phyloP scores from a whole-genome alignment of 176 grass and related monocot genomes.

The Musa acuminata region DNA sequence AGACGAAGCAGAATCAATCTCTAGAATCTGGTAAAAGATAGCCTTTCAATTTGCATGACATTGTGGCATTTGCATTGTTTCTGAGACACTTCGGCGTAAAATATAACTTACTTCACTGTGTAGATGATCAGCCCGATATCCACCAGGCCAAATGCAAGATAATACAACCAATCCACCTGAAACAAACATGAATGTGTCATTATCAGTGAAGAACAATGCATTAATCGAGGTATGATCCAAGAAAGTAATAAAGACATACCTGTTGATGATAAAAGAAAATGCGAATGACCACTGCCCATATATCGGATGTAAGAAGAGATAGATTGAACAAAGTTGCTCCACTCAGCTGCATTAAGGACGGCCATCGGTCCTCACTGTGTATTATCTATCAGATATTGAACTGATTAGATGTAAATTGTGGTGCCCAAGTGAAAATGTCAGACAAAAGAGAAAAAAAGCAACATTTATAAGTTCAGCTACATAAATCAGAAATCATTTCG shows the following conservation, averaged over 20 bases:
- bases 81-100: too few relatives aligned
- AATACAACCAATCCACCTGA: conserved; percentile 34
- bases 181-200: not conserved
- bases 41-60: not conserved
- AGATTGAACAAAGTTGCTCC: conserved; percentile 42
- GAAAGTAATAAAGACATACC: too few relatives aligned
- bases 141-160: conserved; percentile 26
- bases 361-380: not conserved
- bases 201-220: too few relatives aligned
- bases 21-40: not conserved
- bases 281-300: conserved; percentile 34
- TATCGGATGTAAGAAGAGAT: conserved; percentile 37
- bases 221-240: too few relatives aligned
- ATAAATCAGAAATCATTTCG: too few relatives aligned
- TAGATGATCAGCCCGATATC: conserved; percentile 29
- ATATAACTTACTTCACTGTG: conserved; percentile 26
- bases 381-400: too few relatives aligned
- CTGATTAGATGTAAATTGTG: too few relatives aligned
- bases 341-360: conserved; percentile 30
- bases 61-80: not conserved
- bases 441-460: too few relatives aligned
- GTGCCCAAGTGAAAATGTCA: too few relatives aligned
- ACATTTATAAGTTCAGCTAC: too few relatives aligned
- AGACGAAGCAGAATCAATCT: not conserved
- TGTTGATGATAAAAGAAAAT: conserved; percentile 27